A percentile compares a stretch with the other conserved stretches of the same genome.
Evolutionary conservation across 768 basidiomycete species (phyloP).

Genomic region (Suillus cothurnatus): DNA sequence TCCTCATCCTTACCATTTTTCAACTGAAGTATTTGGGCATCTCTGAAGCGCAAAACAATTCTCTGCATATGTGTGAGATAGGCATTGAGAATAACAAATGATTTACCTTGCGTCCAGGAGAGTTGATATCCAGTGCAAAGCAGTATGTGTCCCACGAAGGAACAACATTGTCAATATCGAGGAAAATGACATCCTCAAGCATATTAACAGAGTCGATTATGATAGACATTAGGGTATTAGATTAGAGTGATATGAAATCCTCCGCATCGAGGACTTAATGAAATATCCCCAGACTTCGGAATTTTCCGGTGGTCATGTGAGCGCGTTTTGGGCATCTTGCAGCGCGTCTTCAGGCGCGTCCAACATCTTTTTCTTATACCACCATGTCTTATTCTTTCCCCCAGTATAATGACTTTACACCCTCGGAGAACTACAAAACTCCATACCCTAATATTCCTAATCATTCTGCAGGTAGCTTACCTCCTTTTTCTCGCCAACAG

Average conservation of each 20-base stretch:
- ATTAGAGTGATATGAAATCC: not conserved
- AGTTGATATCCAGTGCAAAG: not conserved
- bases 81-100: not conserved
- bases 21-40: not conserved
- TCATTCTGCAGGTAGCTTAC: not conserved
- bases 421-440: constrained; percentile 13
- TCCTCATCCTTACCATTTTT: not conserved
- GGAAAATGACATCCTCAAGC: constrained; percentile 4
- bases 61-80: not conserved
- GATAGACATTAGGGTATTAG: not conserved
- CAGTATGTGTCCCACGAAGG: constrained; percentile 3
- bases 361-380: not conserved
- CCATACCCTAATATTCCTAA: not conserved
- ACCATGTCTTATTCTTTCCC: constrained; percentile 1
- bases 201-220: not conserved
- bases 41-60: not conserved
- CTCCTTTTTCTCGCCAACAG: not conserved
- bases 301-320: not conserved
- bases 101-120: constrained; percentile 6
- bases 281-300: not conserved
- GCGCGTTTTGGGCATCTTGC: not conserved
- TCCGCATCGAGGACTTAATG: not conserved
- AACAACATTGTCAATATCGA: not conserved
- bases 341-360: not conserved
- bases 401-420: constrained; percentile 1